These are phyloP conservation scores for Calonectria pauciramosa DNA, from an alignment of 2,329 filamentous ascomycete species.

Conservation along the genomic window DNA sequence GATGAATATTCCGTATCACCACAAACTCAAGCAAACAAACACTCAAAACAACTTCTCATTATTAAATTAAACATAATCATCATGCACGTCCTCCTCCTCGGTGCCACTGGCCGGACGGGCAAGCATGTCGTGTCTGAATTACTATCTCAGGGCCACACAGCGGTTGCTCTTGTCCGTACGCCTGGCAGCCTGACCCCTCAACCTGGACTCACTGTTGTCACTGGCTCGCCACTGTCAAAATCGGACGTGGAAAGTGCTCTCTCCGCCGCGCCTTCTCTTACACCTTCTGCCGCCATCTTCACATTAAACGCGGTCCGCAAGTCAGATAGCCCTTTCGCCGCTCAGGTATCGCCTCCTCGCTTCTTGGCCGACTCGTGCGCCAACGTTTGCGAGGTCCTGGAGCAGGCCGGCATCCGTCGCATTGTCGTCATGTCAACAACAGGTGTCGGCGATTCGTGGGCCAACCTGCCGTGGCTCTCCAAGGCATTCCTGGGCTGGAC, in stretches of 20 bases:
- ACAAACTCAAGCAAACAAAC: neutral
- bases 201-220: constrained; percentile 48
- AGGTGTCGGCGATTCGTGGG: constrained; percentile 56
- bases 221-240: constrained; percentile 53
- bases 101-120: constrained; percentile 59
- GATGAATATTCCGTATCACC: neutral
- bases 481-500: constrained; percentile 55
- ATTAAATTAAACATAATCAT: constrained; percentile 9
- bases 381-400: constrained; percentile 50
- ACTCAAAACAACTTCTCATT: constrained; percentile 15
- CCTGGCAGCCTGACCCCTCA: constrained; percentile 31
- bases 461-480: constrained; percentile 49
- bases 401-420: constrained; percentile 48
- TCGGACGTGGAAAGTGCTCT: constrained; percentile 49
- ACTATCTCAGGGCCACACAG: constrained; percentile 53
- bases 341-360: constrained; percentile 54
- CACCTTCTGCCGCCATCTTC: constrained; percentile 51
- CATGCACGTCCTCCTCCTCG: constrained; percentile 59
- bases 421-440: constrained; percentile 56
- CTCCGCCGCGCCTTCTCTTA: constrained; percentile 32
- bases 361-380: constrained; percentile 55
- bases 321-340: constrained; percentile 56
- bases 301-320: constrained; percentile 57
- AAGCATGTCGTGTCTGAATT: constrained; percentile 56
- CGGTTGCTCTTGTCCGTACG: constrained; percentile 55